Base-by-base conservation (phyloP, 108 stramenopile genomes). In the Stephanodiscus triporus region DNA sequence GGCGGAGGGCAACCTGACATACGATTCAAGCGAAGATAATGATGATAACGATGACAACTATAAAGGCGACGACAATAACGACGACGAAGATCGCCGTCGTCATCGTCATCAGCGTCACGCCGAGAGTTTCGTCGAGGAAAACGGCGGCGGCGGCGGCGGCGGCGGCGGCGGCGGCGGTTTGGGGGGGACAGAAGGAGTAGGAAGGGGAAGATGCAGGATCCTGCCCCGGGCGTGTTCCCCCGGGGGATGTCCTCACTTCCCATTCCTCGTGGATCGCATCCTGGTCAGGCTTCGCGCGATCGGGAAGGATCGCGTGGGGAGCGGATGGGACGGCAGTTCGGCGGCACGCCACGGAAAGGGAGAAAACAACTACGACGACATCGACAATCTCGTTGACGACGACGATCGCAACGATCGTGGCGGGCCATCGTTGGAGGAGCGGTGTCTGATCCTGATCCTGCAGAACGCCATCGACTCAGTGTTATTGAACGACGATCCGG, bases 221-320 rank as follows among this genome's bases (percentile, higher is more conserved):
- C 38, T 32, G 29, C 51, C 49, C 19, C 49, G 53, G 34, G 58
- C 47, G 22, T 20, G 37, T 16, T 26, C 47, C 42, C 61, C 61
- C 27, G 48, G 27, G 11, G 37, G 2, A 1, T 57, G 57, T 53
- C 61, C 61, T 4, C 59, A 63, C 50, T 63, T 72, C 27, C 17
- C 71, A 8, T 62, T 72, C 23, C 27, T 72, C 10, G 9, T 72
- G 50, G 71, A 72, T 50, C 61, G 48, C 11, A 51, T 72, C 47
- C 38, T 72, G 30, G 50, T 40, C 29, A 58, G 69, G 37, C 40
- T 70, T 43, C 69, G 40, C 10, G 69, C 27, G 3, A n/a, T 70
- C 14, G 24, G 37, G 19, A 36, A 7, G 32, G 50, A 17, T 5
- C 19, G 34, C 9, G 19, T n/a, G n/a, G n/a, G 2, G 29, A 16